Conservation (phyloP, 805 yeast species). For the Saturnispora saitoi region DNA sequence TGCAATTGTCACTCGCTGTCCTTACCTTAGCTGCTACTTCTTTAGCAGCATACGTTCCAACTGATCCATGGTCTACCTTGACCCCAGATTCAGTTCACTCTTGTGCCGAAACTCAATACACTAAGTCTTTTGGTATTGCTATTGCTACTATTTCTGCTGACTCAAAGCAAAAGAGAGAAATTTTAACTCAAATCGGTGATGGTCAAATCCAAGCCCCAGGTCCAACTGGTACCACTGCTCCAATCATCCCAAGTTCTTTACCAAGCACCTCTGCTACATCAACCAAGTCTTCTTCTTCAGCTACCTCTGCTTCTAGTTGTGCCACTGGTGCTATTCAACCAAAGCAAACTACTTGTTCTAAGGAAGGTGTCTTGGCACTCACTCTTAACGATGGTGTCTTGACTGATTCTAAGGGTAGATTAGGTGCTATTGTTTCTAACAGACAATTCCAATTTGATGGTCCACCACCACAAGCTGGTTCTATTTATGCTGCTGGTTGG, state of each 20-base stretch:
- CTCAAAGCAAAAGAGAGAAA: constrained; percentile 25
- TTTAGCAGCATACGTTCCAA: constrained; percentile 54
- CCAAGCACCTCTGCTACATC: constrained; percentile 23
- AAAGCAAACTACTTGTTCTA: constrained; percentile 29
- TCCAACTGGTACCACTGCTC: constrained; percentile 23
- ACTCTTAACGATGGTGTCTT: constrained; percentile 35
- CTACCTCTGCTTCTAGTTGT: constrained; percentile 11
- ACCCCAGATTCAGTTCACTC: constrained; percentile 48
- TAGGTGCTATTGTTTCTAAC: constrained; percentile 53
- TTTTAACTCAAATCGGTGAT: constrained; percentile 36
- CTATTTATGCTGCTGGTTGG: constrained; percentile 47
- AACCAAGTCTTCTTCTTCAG: constrained; percentile 24
- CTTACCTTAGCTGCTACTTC: constrained; percentile 43
- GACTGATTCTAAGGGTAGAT: constrained; percentile 40
- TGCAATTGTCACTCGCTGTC: constrained; percentile 13
- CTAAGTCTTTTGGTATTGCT: constrained; percentile 60
- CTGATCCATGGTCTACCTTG: constrained; percentile 64
- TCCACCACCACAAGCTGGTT: constrained; percentile 56
- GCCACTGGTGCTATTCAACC: constrained; percentile 19
- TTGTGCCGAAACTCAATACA: constrained; percentile 46
- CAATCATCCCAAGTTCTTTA: constrained; percentile 41
- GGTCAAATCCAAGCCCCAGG: constrained; percentile 38
- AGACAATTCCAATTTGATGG: constrained; percentile 61
- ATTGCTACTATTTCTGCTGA: constrained; percentile 42
- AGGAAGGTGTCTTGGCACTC: constrained; percentile 34